Evolutionary conservation across 495 filamentous ascomycete genomes (phyloP), one percentile per base, ranked within the genome.

Genomic region (Aspergillus hancockii): DNA sequence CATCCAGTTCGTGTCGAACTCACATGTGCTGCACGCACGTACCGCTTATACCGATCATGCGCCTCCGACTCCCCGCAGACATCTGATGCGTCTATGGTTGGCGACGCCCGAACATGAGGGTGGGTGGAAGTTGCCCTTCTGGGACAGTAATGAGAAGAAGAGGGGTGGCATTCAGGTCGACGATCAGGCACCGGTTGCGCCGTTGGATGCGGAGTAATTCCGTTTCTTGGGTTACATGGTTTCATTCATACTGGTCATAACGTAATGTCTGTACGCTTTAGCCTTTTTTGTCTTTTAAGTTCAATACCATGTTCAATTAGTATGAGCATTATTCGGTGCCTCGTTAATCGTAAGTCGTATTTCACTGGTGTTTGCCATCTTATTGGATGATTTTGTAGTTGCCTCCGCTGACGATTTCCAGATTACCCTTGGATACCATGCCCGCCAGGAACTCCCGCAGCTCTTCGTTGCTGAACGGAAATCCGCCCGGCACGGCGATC

Each of bases 51-150:
- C 57, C 66, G 90, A 93, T 67, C 83, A 85, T 63, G 77, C 87
- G 14, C 84, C 85, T 0, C 77, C 87, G 45, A 63, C 77, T 56
- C 86, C 88, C 0, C 75, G 88, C 13, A 75, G 90, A 47, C 89
- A 92, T 71, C 73, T 97, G n/a, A 89, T 97, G 83, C 78, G 92
- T 22, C 70, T 95, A 53, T 96, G 92, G 92, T 72, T 96, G 47
- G 85, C 88, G 7, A 88, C 86, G 14, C 91, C 91, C 0, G 90
- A 93, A 75, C 70, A 71, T 28, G 92, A 95, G 70, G 92, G 91
- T 0, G 92, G 92, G 0, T 96, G 91, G 92, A 87, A 82, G 53
- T 71, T 93, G 71, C 90, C 90, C 12, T 93, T 91, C 71, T 83
- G 84, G 64, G 92, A 95, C 78, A 86, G 84, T 51, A 76, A 83